Evolutionary conservation across 176 grass and related monocot genomes (phyloP), one percentile per base, ranked within the genome.

Genomic region (Puya raimondii): DNA sequence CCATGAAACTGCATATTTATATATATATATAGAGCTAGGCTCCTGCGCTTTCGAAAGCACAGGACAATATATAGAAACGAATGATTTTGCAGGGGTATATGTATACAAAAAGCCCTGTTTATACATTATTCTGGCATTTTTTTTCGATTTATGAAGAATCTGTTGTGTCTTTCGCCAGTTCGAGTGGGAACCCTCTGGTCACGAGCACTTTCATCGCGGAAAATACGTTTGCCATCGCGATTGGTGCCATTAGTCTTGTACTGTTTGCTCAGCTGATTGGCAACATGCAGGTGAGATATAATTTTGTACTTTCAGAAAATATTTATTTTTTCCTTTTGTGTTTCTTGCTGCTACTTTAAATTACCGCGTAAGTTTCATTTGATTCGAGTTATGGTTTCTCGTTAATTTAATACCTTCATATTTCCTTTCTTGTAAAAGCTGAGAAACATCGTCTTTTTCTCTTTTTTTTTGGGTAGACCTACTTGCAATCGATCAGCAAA

Each of bases 251-350:
- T 63, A 90, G 91, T 82, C 91, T 95, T 47, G 51, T 95, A 67
- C 80, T 95, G 48, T 95, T 95, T 85, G 91, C 91, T 49, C 91
- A 90, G 75, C 75, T 90, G 53, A 90, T 89, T 72, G 91, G 81
- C n/a, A 87, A 95, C 22, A 95, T 95, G 91, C 91, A 95, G 91
- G 91, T 95, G 84, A 11, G 51, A 13, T 17, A 3, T 68, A 69
- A 29, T 64, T 63, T 1, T 17, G 11, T 68, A 63, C 27, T 70
- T 54, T 21, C 15, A 1, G 9, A 56, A 56, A 56, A 56, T 14
- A 14, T 56, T 56, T 56, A 12, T 56, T 7, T 59, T 59, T 59
- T 20, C 20, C 3, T 59, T 57, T 22, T n/a, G 54, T 14, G 21
- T 61, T n/a, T 61, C 56, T 22, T 61, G 16, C 21, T 61, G 3